These are phyloP conservation scores for Trichoderma semiorbis DNA, from an alignment of 2,329 filamentous ascomycete genomes.

Conservation along the genomic window DNA sequence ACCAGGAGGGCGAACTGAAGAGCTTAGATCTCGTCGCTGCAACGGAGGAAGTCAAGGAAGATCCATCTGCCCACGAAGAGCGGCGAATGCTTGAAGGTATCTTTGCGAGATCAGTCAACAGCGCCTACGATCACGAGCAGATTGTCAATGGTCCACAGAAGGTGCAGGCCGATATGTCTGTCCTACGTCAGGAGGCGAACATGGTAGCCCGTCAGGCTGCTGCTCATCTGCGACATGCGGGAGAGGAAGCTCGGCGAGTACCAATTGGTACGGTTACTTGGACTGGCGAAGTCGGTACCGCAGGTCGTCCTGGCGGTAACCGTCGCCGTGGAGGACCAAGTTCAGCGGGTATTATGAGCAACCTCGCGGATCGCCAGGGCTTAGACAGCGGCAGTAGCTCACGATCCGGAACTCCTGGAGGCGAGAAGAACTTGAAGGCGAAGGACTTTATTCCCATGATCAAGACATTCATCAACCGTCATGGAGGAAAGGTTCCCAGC, in stretches of 20 bases:
- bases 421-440: slow-evolving; percentile 42
- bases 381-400: slow-evolving; percentile 44
- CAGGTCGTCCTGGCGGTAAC: slow-evolving; percentile 63
- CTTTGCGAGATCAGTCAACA: slow-evolving; percentile 83
- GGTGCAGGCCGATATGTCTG: slow-evolving; percentile 68
- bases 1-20: slow-evolving; percentile 44
- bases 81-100: slow-evolving; percentile 83
- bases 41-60: slow-evolving; percentile 60
- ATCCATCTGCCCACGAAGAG: slow-evolving; percentile 55
- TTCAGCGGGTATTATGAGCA: slow-evolving; percentile 53
- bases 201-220: slow-evolving; percentile 76
- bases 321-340: slow-evolving; percentile 51
- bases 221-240: slow-evolving; percentile 68
- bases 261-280: slow-evolving; percentile 87
- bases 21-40: slow-evolving; percentile 59
- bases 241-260: slow-evolving; percentile 66
- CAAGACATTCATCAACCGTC: slow-evolving; percentile 70
- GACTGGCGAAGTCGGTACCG: slow-evolving; percentile 81
- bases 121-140: slow-evolving; percentile 88
- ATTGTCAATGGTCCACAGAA: slow-evolving; percentile 76
- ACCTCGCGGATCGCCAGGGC: slow-evolving; percentile 56
- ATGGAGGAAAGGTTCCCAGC: slow-evolving; percentile 74
- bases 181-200: slow-evolving; percentile 79
- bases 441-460: slow-evolving; percentile 71
- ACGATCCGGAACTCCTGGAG: slow-evolving; percentile 43